These are phyloP conservation scores for Tephrocybe sp. DNA, from an alignment of 768 basidiomycete genomes.

Conservation along the genomic window DNA sequence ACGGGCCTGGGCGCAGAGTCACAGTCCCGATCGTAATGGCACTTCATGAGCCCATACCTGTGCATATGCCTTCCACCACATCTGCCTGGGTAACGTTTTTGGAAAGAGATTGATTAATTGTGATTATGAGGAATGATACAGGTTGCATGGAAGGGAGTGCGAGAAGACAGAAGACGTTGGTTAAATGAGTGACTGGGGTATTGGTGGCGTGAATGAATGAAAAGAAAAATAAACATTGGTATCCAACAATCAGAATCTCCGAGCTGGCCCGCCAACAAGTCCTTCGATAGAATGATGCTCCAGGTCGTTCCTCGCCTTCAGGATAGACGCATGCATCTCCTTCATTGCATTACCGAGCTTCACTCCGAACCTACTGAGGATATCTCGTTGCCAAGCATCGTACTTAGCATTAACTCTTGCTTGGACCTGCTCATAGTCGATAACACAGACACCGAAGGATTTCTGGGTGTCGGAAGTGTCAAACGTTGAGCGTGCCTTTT, in stretches of 20 bases:
- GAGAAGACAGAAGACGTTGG: constrained; percentile 1
- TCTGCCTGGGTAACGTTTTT: no score
- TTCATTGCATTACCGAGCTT: constrained; percentile 96
- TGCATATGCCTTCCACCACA: no score
- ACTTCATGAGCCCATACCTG: no score
- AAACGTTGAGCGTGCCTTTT: constrained; percentile 93
- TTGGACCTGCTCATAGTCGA: constrained; percentile 98
- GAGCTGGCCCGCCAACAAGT: constrained; percentile 54
- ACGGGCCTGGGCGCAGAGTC: no score
- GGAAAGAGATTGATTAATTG: constrained; percentile 1
- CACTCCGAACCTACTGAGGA: constrained; percentile 86
- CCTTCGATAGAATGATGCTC: constrained; percentile 97
- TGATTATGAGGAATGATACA: constrained; percentile 16
- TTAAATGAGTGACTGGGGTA: constrained; percentile 18
- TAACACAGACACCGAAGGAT: constrained; percentile 88
- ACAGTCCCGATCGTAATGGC: no score
- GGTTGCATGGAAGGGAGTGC: constrained; percentile 9
- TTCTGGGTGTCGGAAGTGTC: constrained; percentile 95
- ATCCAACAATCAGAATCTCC: constrained; percentile 44
- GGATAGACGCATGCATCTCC: constrained; percentile 92
- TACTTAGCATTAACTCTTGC: constrained; percentile 98
- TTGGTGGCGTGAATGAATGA: constrained; percentile 8
- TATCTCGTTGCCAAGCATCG: constrained; percentile 96
- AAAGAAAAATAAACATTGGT: constrained; percentile 4
- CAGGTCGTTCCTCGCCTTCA: constrained; percentile 92